Base-by-base conservation (phyloP, 2,329 filamentous ascomycete genomes). In the Parafenestella ontariensis region DNA sequence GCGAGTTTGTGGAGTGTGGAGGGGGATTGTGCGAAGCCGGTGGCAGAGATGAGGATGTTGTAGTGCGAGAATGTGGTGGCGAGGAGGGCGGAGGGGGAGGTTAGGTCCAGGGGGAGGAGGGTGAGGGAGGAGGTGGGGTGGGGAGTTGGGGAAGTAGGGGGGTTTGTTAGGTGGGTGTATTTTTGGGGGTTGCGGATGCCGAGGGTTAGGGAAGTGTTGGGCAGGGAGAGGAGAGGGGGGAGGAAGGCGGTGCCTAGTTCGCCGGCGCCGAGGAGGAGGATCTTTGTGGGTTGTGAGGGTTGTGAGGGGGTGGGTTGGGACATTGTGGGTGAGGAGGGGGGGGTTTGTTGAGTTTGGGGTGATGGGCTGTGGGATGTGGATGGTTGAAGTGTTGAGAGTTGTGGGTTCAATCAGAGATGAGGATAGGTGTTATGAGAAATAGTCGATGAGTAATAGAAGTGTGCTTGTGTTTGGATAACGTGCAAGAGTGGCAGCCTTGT, bases 261-360 rank as follows among this genome's bases (percentile, higher is more conserved):
- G 53, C 87, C 87, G n/a, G 85, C 84, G 47, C 88, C 87, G 53
- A 90, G 75, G 46, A 90, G 78, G 45, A 89, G 84, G 52, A 89
- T 76, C 20, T 59, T 49, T 0, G 46, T 64, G 41, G 42, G 28
- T 8, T 54, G 17, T 13, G 48, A 8, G 21, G 54, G 60, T 40
- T 21, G 17, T 13, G 48, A 8, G 21, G 54, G 60, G 36, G 18
- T 41, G 11, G 36, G 10, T 21, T 9, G 6, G 3, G 26, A 17
- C 13, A 26, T 23, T 17, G 17, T 46, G 17, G 18, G 17, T 45
- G 46, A 36, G 4, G 21, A 7, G 21, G 41, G 4, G 21, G 11
- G 21, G 36, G 2, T 40, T 10, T 17, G 1, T 40, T 2, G 34
- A 4, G 21, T 17, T 10, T 3, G 11, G 18, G 18, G 9, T 15